phyloP scores from a whole-genome alignment of 2,329 filamentous ascomycete species.

The Neofusicoccum ribis region DNA sequence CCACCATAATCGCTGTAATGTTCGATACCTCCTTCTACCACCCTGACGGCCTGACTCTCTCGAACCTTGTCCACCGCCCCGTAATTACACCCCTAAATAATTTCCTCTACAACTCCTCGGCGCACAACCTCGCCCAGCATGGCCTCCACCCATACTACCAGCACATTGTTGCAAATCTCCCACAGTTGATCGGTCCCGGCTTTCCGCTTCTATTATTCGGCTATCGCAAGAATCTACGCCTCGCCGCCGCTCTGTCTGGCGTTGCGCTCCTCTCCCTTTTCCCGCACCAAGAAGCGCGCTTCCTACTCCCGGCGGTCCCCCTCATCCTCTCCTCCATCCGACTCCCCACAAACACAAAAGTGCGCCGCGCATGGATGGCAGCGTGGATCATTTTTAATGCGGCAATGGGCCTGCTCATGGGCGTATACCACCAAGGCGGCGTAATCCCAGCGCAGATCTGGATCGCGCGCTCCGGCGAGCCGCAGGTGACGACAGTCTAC shows the following conservation, averaged over 20 bases:
- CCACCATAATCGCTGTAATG: constrained; percentile 70
- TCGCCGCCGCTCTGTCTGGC: constrained; percentile 74
- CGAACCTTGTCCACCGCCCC: constrained; percentile 58
- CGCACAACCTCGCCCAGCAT: constrained; percentile 53
- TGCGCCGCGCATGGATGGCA: constrained; percentile 52
- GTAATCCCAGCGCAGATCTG: constrained; percentile 75
- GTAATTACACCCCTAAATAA: constrained; percentile 57
- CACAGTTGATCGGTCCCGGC: constrained; percentile 54
- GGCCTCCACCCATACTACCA: constrained; percentile 56
- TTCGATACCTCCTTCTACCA: constrained; percentile 84
- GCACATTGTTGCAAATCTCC: constrained; percentile 53
- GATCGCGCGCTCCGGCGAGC: constrained; percentile 64
- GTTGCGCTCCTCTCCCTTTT: constrained; percentile 70
- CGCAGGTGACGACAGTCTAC: constrained; percentile 56
- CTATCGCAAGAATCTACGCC: constrained; percentile 58
- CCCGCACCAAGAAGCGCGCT: constrained; percentile 78
- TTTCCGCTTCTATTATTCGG: constrained; percentile 47
- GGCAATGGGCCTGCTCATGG: constrained; percentile 70
- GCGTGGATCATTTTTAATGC: constrained; percentile 71
- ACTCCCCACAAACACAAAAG: constrained; percentile 55
- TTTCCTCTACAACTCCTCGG: constrained; percentile 51
- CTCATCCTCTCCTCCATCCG: constrained; percentile 73
- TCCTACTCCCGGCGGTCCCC: constrained; percentile 73
- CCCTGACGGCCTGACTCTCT: constrained; percentile 62
- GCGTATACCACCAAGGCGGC: constrained; percentile 79